phyloP scores from a whole-genome alignment of 495 filamentous ascomycete genomes.

The Trichoderma asperelloides region DNA sequence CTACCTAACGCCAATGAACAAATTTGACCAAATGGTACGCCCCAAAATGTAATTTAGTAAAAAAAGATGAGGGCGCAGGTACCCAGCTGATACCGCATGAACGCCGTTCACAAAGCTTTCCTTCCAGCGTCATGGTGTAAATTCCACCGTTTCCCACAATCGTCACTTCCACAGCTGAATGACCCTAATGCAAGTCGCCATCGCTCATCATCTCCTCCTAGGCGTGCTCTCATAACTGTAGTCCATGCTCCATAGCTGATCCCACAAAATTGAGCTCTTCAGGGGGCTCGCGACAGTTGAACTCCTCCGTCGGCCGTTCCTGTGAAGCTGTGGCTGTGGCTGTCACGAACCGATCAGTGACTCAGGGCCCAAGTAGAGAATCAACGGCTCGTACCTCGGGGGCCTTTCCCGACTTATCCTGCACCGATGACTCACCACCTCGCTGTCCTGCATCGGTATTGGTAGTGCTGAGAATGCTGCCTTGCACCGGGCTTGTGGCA shows the following conservation, averaged over 20 bases:
- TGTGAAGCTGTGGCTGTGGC: conserved; percentile 17
- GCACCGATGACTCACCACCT: conserved; percentile 1
- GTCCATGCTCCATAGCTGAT: conserved; percentile 45
- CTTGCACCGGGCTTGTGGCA: conserved; percentile 28
- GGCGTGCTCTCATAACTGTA: conserved; percentile 30
- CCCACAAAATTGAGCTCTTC: conserved; percentile 43
- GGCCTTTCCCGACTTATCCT: conserved; percentile 13
- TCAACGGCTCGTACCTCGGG: conserved; percentile 29
- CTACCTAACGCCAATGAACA: neutral
- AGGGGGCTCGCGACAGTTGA: conserved; percentile 23
- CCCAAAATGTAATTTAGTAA: neutral
- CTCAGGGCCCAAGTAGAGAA: conserved; percentile 22
- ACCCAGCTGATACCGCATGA: too few species aligned
- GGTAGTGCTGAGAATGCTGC: conserved; percentile 7
- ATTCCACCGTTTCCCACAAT: neutral
- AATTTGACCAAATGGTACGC: neutral
- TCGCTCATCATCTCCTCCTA: neutral
- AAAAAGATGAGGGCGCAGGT: too few species aligned
- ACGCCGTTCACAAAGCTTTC: too few species aligned
- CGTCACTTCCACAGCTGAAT: neutral
- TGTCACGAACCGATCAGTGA: conserved; percentile 13
- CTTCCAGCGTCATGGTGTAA: neutral
- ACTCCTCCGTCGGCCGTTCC: conserved; percentile 16
- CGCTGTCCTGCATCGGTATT: neutral
- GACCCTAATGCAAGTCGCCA: neutral